Conservation (phyloP, 2,329 filamentous ascomycete genomes). For the Aureobasidium sp. region DNA sequence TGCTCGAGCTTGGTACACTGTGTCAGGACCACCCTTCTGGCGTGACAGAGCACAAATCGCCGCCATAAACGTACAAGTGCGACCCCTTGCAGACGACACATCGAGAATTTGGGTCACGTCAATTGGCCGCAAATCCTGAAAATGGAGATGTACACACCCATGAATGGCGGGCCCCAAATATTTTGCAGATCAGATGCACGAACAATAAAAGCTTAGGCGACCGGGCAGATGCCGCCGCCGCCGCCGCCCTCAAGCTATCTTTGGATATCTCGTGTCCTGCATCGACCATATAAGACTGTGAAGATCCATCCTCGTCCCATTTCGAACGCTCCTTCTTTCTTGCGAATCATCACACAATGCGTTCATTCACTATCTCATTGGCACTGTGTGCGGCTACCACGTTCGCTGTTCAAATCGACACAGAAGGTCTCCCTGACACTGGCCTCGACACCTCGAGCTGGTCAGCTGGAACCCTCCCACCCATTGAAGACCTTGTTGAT, state of each 20-base stretch:
- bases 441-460: slow-evolving; percentile 22
- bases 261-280: not conserved
- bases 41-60: not conserved
- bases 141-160: not conserved
- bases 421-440: slow-evolving; percentile 23
- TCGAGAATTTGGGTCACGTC: not conserved
- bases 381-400: not conserved
- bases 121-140: not conserved
- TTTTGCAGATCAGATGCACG: not conserved
- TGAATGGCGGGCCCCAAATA: not conserved
- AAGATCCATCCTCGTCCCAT: not conserved
- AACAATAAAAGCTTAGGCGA: not conserved
- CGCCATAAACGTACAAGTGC: not conserved
- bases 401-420: slow-evolving; percentile 16
- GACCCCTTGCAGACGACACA: not conserved
- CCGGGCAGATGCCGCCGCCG: not conserved
- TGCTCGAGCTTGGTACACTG: not conserved
- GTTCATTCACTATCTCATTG: not conserved
- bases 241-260: not conserved
- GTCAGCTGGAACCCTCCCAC: slow-evolving; percentile 19
- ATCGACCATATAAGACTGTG: not conserved
- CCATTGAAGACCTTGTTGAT: slow-evolving; percentile 20
- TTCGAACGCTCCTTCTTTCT: not conserved
- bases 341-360: not conserved
- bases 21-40: not conserved